Evolutionary conservation across 768 basidiomycete species (phyloP), one percentile per base, ranked within the genome.

Genomic region (Terana coerulea): DNA sequence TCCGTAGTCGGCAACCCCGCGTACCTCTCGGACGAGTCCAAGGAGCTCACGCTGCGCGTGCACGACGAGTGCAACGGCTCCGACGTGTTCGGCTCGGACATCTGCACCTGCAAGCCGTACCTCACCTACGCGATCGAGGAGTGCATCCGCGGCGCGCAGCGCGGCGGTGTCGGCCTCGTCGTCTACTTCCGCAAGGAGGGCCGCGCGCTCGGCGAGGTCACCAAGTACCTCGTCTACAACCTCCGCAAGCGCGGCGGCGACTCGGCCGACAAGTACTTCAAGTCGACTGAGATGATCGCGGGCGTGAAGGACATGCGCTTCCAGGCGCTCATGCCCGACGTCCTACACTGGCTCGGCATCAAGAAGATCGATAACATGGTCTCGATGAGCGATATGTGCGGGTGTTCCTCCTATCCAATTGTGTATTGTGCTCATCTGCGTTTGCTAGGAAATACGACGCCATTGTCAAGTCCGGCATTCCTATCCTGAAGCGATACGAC

Each of bases 21-120:
- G 1, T 89, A 79, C 64, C 73, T 93, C 63, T 74, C 76, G 5
- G 89, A 94, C 61, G 76, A 81, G 54, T 74, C 75, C 55, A 91
- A 91, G 64, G 88, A 89, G 55, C 75, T 94, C 17, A 94, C 91
- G 0, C 69, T 94, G 3, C 89, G 91, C 45, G 89, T 94, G 0
- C 95, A 98, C 66, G 95, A 97, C 62, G 93, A 95, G 73, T 98
- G 95, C 64, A 95, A 95, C 62, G 94, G 94, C 5, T 95, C 92
- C 6, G 95, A 98, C 67, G 95, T 97, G 39, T 97, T 97, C 61
- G 94, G 94, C 11, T 94, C 90, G 0, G 89, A 91, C 59, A 93
- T 92, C 59, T 91, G 88, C 63, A 92, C 91, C 0, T 93, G 91
- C 78, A 93, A 95, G 59, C 92, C 93, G 0, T 97, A 97, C 68